These are phyloP conservation scores for Coemansia sp. DNA, from an alignment of 192 early-diverging fungal species.

Conservation along the genomic window DNA sequence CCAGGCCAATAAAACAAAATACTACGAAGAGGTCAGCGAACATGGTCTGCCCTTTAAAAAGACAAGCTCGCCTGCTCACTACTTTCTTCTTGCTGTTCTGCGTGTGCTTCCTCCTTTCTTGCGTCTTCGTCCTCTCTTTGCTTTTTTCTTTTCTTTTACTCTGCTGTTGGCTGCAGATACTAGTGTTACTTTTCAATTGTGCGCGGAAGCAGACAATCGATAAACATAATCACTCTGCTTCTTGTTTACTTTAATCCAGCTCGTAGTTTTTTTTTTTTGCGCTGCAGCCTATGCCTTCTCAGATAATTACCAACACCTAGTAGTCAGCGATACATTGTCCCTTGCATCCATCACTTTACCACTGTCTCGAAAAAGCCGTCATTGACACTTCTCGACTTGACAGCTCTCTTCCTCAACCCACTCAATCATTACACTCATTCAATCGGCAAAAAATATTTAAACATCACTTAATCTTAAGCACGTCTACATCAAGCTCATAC, in stretches of 20 bases:
- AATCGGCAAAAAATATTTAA: not conserved
- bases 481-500: not conserved
- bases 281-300: not conserved
- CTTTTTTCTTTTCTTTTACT: conserved; percentile 9
- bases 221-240: not conserved
- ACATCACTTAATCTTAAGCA: not conserved
- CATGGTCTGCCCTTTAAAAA: conserved; percentile 2
- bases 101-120: not conserved
- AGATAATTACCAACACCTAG: not conserved
- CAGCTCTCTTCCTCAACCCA: not conserved
- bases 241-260: not conserved
- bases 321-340: too few relatives aligned
- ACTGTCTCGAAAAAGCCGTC: not conserved
- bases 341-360: not conserved
- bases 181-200: too few relatives aligned
- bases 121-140: conserved; percentile 8
- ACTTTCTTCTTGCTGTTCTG: too few relatives aligned
- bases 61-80: too few relatives aligned
- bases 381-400: too few relatives aligned
- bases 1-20: not conserved
- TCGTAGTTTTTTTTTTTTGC: conserved; percentile 3
- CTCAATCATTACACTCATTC: not conserved
- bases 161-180: not conserved
- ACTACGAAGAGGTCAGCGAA: too few relatives aligned
- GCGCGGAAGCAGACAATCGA: too few relatives aligned